Conservation (phyloP, 78 protist species). For the Creolimax fragrantissima region DNA sequence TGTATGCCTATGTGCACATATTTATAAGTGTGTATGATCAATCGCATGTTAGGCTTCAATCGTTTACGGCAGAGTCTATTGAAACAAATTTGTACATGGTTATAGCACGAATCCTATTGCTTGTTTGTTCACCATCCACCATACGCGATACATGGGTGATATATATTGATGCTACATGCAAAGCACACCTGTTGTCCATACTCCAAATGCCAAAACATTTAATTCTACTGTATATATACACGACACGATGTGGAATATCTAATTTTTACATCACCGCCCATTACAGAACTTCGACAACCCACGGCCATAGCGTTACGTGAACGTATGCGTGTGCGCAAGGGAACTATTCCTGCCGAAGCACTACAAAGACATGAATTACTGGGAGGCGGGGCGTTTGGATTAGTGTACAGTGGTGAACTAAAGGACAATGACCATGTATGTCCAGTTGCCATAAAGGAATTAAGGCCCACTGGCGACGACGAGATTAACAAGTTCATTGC, state of each 20-base stretch:
- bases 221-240: no score
- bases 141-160: no score
- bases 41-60: no score
- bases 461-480: background rate
- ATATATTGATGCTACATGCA: no score
- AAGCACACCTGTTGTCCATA: no score
- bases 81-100: no score
- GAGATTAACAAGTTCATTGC: background rate
- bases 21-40: background rate
- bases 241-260: no score
- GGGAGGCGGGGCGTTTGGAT: background rate
- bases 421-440: background rate
- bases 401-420: background rate
- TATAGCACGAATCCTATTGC: no score
- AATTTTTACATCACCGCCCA: no score
- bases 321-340: background rate
- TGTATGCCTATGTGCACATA: background rate
- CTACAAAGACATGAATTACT: background rate
- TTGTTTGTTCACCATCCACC: no score
- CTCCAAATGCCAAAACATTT: no score
- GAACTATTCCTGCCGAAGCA: background rate
- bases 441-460: conserved; percentile 1
- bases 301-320: background rate
- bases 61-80: no score
- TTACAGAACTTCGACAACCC: background rate